Evolutionary conservation across 31 red algal genomes (phyloP).

Genomic region (Porphyra umbilicalis): DNA sequence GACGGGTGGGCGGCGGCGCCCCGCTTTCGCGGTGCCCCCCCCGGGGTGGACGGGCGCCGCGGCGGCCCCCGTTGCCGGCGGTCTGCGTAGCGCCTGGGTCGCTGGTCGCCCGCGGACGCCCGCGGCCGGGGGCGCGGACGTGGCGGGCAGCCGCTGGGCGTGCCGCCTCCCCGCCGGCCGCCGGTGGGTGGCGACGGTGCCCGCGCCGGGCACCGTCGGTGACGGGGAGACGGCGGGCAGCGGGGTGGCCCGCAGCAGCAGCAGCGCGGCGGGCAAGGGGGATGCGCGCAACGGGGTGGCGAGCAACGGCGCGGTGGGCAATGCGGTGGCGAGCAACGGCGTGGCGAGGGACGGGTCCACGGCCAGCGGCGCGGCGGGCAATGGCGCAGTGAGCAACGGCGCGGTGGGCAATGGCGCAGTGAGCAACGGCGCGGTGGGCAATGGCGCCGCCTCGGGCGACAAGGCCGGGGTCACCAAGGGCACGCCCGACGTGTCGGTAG

Average conservation of each 20-base stretch:
- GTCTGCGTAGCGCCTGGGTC: not conserved
- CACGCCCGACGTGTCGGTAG: not conserved
- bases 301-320: not conserved
- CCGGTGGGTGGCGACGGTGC: not conserved
- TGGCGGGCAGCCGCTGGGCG: not conserved
- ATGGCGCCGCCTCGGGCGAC: too few relatives aligned
- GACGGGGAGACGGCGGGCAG: not conserved
- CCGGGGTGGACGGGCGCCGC: not conserved
- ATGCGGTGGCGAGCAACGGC: not conserved
- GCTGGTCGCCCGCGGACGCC: not conserved
- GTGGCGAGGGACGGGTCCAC: too few relatives aligned
- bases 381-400: not conserved
- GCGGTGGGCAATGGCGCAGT: too few relatives aligned
- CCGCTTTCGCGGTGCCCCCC: not conserved
- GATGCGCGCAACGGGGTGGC: not conserved
- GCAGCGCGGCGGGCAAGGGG: not conserved
- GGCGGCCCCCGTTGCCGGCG: too few relatives aligned
- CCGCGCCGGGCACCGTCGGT: not conserved
- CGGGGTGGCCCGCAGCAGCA: not conserved
- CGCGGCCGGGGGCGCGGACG: not conserved
- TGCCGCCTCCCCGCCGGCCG: not conserved
- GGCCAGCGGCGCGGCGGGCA: not conserved
- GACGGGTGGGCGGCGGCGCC: too few relatives aligned
- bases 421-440: not conserved
- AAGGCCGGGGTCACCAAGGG: too few relatives aligned